A percentile compares a stretch with the other conserved stretches of the same genome.
phyloP scores from a whole-genome alignment of 768 basidiomycete genomes.

The Pisolithus orientalis region DNA sequence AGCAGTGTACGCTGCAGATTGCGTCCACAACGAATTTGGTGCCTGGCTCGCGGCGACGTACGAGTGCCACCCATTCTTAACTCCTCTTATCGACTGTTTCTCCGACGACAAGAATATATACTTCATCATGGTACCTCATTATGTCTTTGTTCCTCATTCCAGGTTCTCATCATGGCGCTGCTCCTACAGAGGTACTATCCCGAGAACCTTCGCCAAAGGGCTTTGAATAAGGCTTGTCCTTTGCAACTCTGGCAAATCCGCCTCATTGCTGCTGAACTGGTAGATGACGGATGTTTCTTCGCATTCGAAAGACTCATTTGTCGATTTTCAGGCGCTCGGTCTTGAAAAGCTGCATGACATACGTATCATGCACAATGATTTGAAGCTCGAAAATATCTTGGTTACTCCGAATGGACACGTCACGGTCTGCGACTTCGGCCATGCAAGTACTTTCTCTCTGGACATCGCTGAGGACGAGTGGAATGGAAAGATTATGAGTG shows the following conservation, averaged over 20 bases:
- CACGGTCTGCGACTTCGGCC: slow-evolving; percentile 11
- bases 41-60: neutral
- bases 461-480: slow-evolving; percentile 1
- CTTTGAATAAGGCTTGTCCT: neutral
- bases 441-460: slow-evolving; percentile 8
- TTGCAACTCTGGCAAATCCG: slow-evolving; percentile 7
- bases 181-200: slow-evolving; percentile 7
- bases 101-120: slow-evolving; percentile 8
- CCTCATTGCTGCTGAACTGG: slow-evolving; percentile 12
- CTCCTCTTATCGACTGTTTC: slow-evolving; percentile 8
- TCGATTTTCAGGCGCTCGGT: slow-evolving; percentile 3
- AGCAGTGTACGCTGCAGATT: neutral
- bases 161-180: neutral
- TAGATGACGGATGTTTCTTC: neutral
- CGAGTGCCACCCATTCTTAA: slow-evolving; percentile 4
- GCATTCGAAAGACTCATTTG: neutral
- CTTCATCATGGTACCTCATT: slow-evolving; percentile 8
- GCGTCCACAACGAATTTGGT: neutral
- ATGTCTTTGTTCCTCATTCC: neutral
- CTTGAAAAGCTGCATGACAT: slow-evolving; percentile 8
- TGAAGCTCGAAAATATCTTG: slow-evolving; percentile 50
- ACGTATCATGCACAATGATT: slow-evolving; percentile 41
- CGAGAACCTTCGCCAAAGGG: slow-evolving; percentile 5
- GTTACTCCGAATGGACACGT: slow-evolving; percentile 22
- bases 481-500: neutral